These are phyloP conservation scores for Aspergillus sp. DNA, from an alignment of 2,329 filamentous ascomycete genomes.

Conservation along the genomic window DNA sequence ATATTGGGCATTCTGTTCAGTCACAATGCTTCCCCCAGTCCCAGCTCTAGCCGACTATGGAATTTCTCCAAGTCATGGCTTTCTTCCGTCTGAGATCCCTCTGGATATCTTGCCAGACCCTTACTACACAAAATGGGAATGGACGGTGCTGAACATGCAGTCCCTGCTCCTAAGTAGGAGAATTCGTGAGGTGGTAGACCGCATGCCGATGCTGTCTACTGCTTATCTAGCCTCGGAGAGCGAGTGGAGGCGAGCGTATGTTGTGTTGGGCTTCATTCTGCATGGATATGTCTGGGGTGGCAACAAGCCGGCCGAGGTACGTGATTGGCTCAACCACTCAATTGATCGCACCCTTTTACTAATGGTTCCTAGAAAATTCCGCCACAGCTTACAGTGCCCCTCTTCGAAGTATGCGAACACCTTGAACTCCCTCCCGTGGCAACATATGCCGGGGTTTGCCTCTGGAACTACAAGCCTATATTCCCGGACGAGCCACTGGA, in stretches of 20 bases:
- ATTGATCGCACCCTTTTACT: slow-evolving; percentile 4
- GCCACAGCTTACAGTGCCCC: slow-evolving; percentile 76
- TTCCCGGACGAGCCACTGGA: slow-evolving; percentile 81
- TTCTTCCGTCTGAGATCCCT: slow-evolving; percentile 79
- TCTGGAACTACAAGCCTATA: slow-evolving; percentile 97
- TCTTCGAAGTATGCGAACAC: slow-evolving; percentile 71
- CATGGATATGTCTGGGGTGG: slow-evolving; percentile 92
- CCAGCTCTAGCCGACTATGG: slow-evolving; percentile 71
- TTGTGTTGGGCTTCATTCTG: slow-evolving; percentile 73
- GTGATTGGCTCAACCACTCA: slow-evolving; percentile 4
- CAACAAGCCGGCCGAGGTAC: slow-evolving; percentile 68
- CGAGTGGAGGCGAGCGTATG: slow-evolving; percentile 89
- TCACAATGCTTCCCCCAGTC: slow-evolving; percentile 47
- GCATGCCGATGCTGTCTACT: slow-evolving; percentile 80
- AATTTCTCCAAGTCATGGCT: slow-evolving; percentile 66
- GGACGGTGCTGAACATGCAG: slow-evolving; percentile 80
- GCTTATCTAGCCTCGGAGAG: slow-evolving; percentile 75
- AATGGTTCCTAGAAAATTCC: slow-evolving; percentile 59
- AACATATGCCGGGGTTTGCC: slow-evolving; percentile 84
- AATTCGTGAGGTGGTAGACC: slow-evolving; percentile 74
- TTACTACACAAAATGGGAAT: slow-evolving; percentile 96
- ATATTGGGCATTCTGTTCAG: neutral
- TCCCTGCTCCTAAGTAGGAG: slow-evolving; percentile 81
- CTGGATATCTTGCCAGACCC: slow-evolving; percentile 78
- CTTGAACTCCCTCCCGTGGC: slow-evolving; percentile 90